These are phyloP conservation scores for Geotrichum candidum DNA, from an alignment of 1,139 yeast species.

Conservation along the genomic window DNA sequence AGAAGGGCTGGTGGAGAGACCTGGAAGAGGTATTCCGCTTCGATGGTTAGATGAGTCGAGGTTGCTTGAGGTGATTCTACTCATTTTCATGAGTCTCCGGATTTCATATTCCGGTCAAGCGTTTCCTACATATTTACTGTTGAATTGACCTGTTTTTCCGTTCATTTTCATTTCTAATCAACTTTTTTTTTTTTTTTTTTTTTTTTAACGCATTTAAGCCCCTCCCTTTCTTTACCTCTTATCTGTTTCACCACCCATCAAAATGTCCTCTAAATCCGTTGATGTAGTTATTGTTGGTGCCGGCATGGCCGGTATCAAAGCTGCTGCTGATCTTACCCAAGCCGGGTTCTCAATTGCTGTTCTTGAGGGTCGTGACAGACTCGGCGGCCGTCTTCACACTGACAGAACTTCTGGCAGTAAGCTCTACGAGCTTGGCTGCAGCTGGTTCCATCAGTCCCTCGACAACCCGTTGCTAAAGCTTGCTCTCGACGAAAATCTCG, in stretches of 20 bases:
- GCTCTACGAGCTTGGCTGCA: slow-evolving; percentile 64
- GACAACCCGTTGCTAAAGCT: slow-evolving; percentile 47
- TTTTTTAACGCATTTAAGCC: background rate
- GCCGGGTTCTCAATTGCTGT: slow-evolving; percentile 43
- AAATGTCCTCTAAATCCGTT: slow-evolving; percentile 4
- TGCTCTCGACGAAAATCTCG: slow-evolving; percentile 26
- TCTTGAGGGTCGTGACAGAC: slow-evolving; percentile 52
- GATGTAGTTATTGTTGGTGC: slow-evolving; percentile 62
- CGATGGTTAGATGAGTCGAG: slow-evolving; percentile 22
- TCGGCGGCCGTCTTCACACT: slow-evolving; percentile 47
- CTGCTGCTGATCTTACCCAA: slow-evolving; percentile 54
- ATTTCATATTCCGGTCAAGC: background rate
- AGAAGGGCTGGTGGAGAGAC: slow-evolving; percentile 38
- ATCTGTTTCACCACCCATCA: background rate
- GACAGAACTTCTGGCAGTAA: slow-evolving; percentile 25
- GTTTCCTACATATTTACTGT: background rate
- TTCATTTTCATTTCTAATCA: background rate
- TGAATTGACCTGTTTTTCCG: background rate
- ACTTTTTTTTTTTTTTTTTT: background rate
- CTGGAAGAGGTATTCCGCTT: slow-evolving; percentile 38
- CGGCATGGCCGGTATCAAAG: slow-evolving; percentile 76
- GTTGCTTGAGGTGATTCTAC: background rate
- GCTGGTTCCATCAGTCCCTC: slow-evolving; percentile 84
- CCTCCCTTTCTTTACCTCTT: too few relatives aligned
- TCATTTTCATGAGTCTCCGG: background rate